Base-by-base conservation (phyloP, 441 rosid genomes). In the Codiaeum variegatum region DNA sequence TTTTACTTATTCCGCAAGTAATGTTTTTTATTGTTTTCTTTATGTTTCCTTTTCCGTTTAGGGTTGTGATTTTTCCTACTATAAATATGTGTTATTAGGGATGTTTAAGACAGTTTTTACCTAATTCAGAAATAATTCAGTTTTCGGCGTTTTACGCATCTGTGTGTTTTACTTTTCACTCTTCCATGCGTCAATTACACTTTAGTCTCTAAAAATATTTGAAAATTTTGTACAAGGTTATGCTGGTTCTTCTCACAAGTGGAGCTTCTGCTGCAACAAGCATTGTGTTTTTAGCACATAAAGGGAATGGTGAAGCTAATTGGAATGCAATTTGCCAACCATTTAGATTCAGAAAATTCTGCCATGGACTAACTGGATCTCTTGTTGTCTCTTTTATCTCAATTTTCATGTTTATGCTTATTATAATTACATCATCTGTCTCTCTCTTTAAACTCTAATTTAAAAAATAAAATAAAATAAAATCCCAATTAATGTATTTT, bases 181-280 rank as follows among this genome's bases (percentile, higher is more conserved):
- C n/a, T n/a, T n/a, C n/a, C n/a, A n/a, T n/a, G n/a, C n/a, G n/a
- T n/a, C n/a, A n/a, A n/a, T n/a, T n/a, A n/a, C n/a, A n/a, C n/a
- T n/a, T n/a, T n/a, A n/a, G n/a, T n/a, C n/a, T n/a, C n/a, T n/a
- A n/a, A n/a, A n/a, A n/a, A n/a, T 40, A 9, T 40, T 0, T 36
- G 38, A 36, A 36, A 5, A 36, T 36, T 15, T 24, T 38, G 64
- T 40, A 66, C 58, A 67, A 90, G 94, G 88, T 82, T 44, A 89
- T 87, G 91, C 21, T 91, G 78, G 81, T 71, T n/a, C 73, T 91
- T 54, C 78, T 88, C 52, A 83, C 86, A 15, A 79, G 84, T 40
- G 91, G 92, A n/a, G 96, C 98, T 42, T 88, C 96, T 2, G 78
- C 92, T 24, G 89, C 98, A 12, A 77, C 89, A 42, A 79, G 88